phyloP scores from a whole-genome alignment of 305 asterid genomes.

The Rubia tinctorum region DNA sequence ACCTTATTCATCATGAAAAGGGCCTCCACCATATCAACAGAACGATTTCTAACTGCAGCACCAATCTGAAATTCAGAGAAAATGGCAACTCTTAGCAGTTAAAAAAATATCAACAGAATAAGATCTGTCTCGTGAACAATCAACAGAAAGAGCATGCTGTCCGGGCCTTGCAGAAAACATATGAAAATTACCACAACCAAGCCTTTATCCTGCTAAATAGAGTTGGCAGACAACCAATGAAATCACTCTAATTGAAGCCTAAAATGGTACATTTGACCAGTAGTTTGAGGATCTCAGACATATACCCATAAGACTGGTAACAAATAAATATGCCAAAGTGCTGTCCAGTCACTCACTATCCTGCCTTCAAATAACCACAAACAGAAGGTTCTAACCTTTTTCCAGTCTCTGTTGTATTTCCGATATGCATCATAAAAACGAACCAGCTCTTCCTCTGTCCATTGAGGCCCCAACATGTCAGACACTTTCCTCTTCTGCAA shows the following conservation, averaged over 20 bases:
- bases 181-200: not conserved
- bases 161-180: not conserved
- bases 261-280: not conserved
- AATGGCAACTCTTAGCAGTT: not conserved
- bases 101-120: not conserved
- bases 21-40: constrained; percentile 86
- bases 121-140: not conserved
- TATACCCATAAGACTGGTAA: not conserved
- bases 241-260: not conserved
- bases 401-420: constrained; percentile 83
- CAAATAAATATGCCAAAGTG: not conserved
- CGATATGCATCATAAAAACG: constrained; percentile 85
- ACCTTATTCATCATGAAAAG: constrained; percentile 88
- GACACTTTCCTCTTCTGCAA: constrained; percentile 83
- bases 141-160: not conserved
- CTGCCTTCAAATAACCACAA: constrained; percentile 11
- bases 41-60: constrained; percentile 58
- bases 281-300: not conserved
- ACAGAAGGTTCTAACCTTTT: constrained; percentile 53
- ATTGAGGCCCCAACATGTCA: constrained; percentile 85
- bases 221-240: not conserved
- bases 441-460: constrained; percentile 79
- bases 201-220: not conserved
- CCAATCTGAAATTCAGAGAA: constrained; percentile 55
- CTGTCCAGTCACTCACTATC: not conserved